Evolutionary conservation across 805 yeast genomes (phyloP).

Genomic region (Candida palmyrensis): DNA sequence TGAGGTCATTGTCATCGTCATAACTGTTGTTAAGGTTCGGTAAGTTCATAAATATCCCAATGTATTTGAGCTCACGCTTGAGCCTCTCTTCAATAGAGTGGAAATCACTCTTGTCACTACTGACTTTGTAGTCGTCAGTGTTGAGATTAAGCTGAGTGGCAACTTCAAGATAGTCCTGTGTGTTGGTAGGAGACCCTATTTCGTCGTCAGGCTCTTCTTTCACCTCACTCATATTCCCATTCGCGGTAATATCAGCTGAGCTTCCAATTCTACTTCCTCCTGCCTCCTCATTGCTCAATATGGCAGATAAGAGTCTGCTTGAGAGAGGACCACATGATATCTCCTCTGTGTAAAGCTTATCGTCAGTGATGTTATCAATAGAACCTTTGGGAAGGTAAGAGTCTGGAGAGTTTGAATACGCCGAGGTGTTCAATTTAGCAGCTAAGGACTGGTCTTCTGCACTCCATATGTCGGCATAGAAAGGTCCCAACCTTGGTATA

Average conservation of each 20-base stretch:
- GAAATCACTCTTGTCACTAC: constrained; percentile 59
- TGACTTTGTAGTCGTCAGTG: constrained; percentile 29
- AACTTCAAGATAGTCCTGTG: constrained; percentile 25
- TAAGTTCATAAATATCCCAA: constrained; percentile 78
- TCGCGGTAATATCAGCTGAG: constrained; percentile 12
- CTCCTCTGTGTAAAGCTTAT: constrained; percentile 61
- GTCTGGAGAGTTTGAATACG: constrained; percentile 37
- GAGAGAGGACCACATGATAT: constrained; percentile 90
- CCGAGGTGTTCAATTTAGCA: constrained; percentile 43
- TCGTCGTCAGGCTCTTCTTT: constrained; percentile 14
- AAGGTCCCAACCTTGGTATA: constrained; percentile 81
- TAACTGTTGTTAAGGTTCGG: constrained; percentile 26
- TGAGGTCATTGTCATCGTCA: constrained; percentile 19
- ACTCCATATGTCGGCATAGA: constrained; percentile 81
- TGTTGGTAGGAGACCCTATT: constrained; percentile 2
- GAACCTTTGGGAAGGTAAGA: constrained; percentile 55
- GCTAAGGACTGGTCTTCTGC: constrained; percentile 62
- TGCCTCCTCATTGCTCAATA: constrained; percentile 45
- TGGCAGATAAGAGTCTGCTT: constrained; percentile 76
- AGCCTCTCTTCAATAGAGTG: constrained; percentile 80
- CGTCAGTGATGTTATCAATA: constrained; percentile 54
- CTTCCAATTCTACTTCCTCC: constrained; percentile 17
- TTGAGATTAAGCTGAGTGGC: constrained; percentile 31
- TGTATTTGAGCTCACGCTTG: constrained; percentile 80
- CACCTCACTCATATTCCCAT: constrained; percentile 12